Evolutionary conservation across 2,329 filamentous ascomycete species (phyloP).

Genomic region (Thelonectria rubi): DNA sequence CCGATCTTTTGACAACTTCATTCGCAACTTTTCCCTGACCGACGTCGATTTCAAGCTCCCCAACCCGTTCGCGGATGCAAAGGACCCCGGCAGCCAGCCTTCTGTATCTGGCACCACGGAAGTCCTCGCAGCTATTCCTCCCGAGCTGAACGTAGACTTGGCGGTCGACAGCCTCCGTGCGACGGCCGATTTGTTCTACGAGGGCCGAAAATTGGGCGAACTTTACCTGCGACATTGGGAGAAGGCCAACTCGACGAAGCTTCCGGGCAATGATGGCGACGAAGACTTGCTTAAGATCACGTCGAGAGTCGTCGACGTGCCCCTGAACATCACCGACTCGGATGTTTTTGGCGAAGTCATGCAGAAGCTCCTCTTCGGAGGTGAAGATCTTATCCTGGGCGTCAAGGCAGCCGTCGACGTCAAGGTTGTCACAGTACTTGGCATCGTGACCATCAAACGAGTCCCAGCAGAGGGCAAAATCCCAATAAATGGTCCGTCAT

Average conservation of each 20-base stretch:
- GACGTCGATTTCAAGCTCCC: conserved; percentile 89
- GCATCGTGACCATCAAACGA: conserved; percentile 80
- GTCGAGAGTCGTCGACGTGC: conserved; percentile 79
- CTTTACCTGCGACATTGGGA: conserved; percentile 87
- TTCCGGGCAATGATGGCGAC: conserved; percentile 63
- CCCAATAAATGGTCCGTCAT: conserved; percentile 91
- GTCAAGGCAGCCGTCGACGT: conserved; percentile 86
- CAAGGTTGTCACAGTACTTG: conserved; percentile 82
- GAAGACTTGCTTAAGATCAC: conserved; percentile 75
- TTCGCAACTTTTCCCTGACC: conserved; percentile 86
- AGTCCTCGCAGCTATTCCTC: conserved; percentile 80
- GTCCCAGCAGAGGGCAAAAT: conserved; percentile 88
- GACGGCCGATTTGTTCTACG: conserved; percentile 82
- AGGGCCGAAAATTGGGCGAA: conserved; percentile 79
- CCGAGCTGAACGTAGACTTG: conserved; percentile 87
- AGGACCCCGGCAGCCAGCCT: conserved; percentile 76
- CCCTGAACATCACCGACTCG: conserved; percentile 82
- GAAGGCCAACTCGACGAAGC: conserved; percentile 78
- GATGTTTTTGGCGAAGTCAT: conserved; percentile 83
- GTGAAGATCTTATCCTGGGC: conserved; percentile 72
- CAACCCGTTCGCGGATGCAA: conserved; percentile 79
- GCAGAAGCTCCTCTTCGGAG: conserved; percentile 81
- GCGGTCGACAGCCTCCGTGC: conserved; percentile 81
- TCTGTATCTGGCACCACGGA: conserved; percentile 84
- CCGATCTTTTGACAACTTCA: conserved; percentile 79